These are phyloP conservation scores for Globisporangium okanoganense DNA, from an alignment of 352 stramenopile species.

Conservation along the genomic window DNA sequence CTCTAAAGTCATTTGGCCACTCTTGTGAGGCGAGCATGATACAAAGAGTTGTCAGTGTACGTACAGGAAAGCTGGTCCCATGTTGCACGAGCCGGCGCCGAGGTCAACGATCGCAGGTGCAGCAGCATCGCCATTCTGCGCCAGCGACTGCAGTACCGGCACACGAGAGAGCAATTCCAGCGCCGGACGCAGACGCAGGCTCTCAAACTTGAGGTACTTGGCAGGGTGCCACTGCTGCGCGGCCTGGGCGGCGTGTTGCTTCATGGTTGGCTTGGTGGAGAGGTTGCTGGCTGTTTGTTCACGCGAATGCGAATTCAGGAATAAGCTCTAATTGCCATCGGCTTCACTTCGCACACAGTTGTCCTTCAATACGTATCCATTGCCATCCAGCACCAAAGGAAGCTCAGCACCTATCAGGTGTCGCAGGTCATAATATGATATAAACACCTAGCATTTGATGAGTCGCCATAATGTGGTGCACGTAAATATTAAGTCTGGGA, in stretches of 20 bases:
- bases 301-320: neutral
- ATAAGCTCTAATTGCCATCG: neutral
- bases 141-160: slow-evolving; percentile 16
- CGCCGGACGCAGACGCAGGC: slow-evolving; percentile 49
- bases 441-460: neutral
- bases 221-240: slow-evolving; percentile 49
- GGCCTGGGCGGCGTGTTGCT: slow-evolving; percentile 17
- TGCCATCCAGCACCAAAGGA: neutral
- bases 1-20: neutral
- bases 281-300: neutral
- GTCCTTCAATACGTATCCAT: no score
- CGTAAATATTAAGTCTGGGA: neutral
- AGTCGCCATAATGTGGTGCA: neutral
- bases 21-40: neutral
- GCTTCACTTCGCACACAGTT: neutral
- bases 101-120: slow-evolving; percentile 52
- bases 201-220: slow-evolving; percentile 66
- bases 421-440: neutral
- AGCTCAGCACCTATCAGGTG: neutral
- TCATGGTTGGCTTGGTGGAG: neutral
- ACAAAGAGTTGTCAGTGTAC: no score
- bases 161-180: slow-evolving; percentile 57
- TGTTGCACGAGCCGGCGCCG: slow-evolving; percentile 66
- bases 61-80: slow-evolving; percentile 58
- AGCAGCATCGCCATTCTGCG: slow-evolving; percentile 3